Percentiles rank a stretch among this genome's conserved stretches.
These are phyloP conservation scores for Linanthus parryae DNA, from an alignment of 148 eudicot genomes.

Conservation along the genomic window DNA sequence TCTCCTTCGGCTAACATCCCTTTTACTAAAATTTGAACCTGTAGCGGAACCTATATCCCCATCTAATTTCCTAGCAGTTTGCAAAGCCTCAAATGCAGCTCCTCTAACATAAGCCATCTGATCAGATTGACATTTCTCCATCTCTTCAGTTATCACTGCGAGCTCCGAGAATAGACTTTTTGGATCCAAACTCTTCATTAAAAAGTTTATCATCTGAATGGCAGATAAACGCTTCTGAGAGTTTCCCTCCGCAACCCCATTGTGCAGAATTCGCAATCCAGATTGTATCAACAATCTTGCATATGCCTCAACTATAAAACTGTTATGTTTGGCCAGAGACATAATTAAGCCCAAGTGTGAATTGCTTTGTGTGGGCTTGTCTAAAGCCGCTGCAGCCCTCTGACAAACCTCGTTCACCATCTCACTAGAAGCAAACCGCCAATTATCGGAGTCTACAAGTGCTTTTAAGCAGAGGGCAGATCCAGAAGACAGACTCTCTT, in stretches of 20 bases:
- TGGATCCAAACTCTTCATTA: slow-evolving; percentile 84
- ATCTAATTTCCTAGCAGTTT: slow-evolving; percentile 66
- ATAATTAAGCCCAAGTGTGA: slow-evolving; percentile 86
- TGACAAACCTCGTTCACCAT: slow-evolving; percentile 86
- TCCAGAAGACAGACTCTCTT: slow-evolving; percentile 80
- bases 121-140: slow-evolving; percentile 86
- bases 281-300: slow-evolving; percentile 65
- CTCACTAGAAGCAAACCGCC: slow-evolving; percentile 85
- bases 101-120: slow-evolving; percentile 76
- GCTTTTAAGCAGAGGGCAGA: slow-evolving; percentile 93
- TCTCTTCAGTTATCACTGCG: slow-evolving; percentile 52
- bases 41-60: slow-evolving; percentile 42
- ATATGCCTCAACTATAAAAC: slow-evolving; percentile 75
- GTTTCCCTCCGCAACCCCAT: slow-evolving; percentile 47
- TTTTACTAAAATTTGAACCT: slow-evolving; percentile 45
- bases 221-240: slow-evolving; percentile 77
- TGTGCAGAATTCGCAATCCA: slow-evolving; percentile 56
- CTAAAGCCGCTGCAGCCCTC: slow-evolving; percentile 71
- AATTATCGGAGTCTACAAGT: slow-evolving; percentile 81
- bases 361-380: slow-evolving; percentile 54
- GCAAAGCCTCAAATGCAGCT: slow-evolving; percentile 86
- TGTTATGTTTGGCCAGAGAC: slow-evolving; percentile 79
- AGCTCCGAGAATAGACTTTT: slow-evolving; percentile 67
- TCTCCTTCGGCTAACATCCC: slow-evolving; percentile 32
- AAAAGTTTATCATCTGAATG: slow-evolving; percentile 81